phyloP scores from a whole-genome alignment of 2,329 filamentous ascomycete genomes.

The Fusarium solani-melongenae region DNA sequence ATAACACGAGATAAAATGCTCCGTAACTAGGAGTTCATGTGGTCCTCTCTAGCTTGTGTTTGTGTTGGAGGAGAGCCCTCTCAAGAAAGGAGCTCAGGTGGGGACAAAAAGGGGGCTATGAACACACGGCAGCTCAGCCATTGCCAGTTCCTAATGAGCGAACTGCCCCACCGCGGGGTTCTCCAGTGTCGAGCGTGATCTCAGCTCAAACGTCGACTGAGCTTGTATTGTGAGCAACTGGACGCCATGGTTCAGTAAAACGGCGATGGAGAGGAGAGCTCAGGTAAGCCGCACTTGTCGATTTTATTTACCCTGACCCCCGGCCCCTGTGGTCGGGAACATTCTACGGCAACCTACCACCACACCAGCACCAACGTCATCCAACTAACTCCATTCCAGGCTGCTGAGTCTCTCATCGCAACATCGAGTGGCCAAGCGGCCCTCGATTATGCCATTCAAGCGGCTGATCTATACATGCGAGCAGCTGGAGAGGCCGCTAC shows the following conservation, averaged over 20 bases:
- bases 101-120: constrained; percentile 11
- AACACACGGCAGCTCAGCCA: constrained; percentile 11
- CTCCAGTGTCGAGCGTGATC: background rate
- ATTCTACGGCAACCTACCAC: background rate
- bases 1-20: background rate
- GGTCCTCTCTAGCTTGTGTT: background rate
- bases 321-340: background rate
- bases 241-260: constrained; percentile 40
- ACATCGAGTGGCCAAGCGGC: constrained; percentile 63
- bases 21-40: background rate
- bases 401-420: constrained; percentile 52
- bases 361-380: background rate
- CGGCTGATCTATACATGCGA: constrained; percentile 84
- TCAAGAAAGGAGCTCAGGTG: constrained; percentile 7
- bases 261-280: constrained; percentile 53
- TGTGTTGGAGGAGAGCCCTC: background rate
- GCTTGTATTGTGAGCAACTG: constrained; percentile 15
- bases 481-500: constrained; percentile 72
- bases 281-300: constrained; percentile 42
- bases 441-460: constrained; percentile 78
- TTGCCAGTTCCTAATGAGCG: background rate
- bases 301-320: background rate
- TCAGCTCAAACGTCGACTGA: constrained; percentile 18
- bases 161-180: constrained; percentile 33
- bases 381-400: constrained; percentile 41